Evolutionary conservation across 2,329 filamentous ascomycete genomes (phyloP), one percentile per base, ranked within the genome.

Genomic region (Aurifilum marmelostoma): DNA sequence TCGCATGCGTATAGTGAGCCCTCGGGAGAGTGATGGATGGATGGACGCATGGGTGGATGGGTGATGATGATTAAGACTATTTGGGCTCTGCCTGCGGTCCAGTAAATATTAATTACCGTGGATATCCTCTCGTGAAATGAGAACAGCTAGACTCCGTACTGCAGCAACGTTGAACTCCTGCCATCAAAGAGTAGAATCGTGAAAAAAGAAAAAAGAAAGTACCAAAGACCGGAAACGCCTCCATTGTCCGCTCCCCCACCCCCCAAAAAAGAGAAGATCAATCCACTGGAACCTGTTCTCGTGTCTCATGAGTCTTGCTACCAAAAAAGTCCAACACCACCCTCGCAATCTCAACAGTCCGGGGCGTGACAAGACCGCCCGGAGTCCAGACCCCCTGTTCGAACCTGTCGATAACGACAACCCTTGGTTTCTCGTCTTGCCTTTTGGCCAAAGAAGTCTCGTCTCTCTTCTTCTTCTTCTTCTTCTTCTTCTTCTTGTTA

Each of bases 1-100:
- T 52, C 65, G 12, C 65, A 69, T 63, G 61, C 41, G 18, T 65
- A 50, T 29, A 52, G 47, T 14, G 68, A 68, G 37, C 66, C 66
- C 2, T 60, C 39, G 47, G 60, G 24, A 37, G 66, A 61, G 29
- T 68, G 16, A 63, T n/a, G n/a, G n/a, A n/a, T n/a, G n/a, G n/a
- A n/a, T n/a, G n/a, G n/a, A n/a, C n/a, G n/a, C n/a, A n/a, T n/a
- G n/a, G n/a, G n/a, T n/a, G n/a, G 61, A 16, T 24, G 24, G 11
- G 21, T 47, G 37, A 34, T 59, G 32, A 47, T 47, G 18, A 47
- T 47, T 21, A 47, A 21, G 16, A 8, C 6, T 21, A 8, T 21
- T 47, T 21, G 16, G 18, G 41, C 41, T 6, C 21, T 21, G 3
- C 16, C 41, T 47, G 41, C n/a, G n/a, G n/a, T n/a, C n/a, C n/a